Evolutionary conservation across 768 basidiomycete genomes (phyloP), one percentile per base, ranked within the genome.

Genomic region (Dendrothele bispora): DNA sequence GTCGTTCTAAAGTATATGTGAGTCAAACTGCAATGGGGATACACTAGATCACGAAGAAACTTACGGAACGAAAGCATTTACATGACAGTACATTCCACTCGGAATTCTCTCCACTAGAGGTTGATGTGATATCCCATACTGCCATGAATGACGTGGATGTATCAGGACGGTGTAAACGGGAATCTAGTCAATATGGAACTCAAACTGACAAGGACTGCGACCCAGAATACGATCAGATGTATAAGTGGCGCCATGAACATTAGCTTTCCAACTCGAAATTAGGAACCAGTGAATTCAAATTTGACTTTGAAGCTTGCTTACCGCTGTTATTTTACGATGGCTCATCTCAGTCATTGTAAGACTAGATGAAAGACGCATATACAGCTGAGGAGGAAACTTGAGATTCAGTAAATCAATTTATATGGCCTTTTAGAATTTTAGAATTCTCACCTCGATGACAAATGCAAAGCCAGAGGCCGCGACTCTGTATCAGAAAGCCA

Each of bases 61-160:
- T 6, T 37, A 46, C 44, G 44, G 44, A 5, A 46, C 25, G 17
- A 22, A 35, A 5, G 4, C 11, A n/a, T 18, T 14, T 6, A 46
- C 32, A 21, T 46, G 44, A 18, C 44, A 46, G 25, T 37, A 46
- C 5, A 46, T 21, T 6, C 44, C 44, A 18, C 32, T 46, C 7
- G 44, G 32, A 21, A 35, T 34, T 14, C 44, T 29, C 26, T 37
- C 5, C 7, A 46, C 37, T 14, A 14, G 14, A 12, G 44, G 7
- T 7, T 12, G 4, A 27, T 46, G 30, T n/a, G 44, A 46, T 24
- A 46, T 22, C 4, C 44, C 44, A 37, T 21, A 20, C 44, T 46
- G 18, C 12, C 20, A 34, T 6, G 8, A 6, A n/a, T 7, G 26
- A 29, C 14, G 10, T 15, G 8, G 28, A 7, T 35, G 30, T n/a